Evolutionary conservation across 75 land plant genomes (phyloP).

Genomic region (Picea sitchensis): DNA sequence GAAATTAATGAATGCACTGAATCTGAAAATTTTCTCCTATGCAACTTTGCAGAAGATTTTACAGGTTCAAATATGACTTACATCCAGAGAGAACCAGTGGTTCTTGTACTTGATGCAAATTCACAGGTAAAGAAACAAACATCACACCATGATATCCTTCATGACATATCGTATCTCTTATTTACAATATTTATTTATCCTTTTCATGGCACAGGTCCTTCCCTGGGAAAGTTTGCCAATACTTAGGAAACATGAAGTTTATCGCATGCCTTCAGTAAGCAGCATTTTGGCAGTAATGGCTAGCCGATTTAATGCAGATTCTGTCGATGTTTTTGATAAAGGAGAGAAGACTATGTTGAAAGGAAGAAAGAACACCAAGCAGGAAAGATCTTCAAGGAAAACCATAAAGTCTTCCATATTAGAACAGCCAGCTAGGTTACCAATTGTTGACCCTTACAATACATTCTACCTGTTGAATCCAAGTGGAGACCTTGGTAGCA

Average conservation of each 20-base stretch:
- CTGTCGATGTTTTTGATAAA: conserved; percentile 2
- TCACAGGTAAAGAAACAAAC: conserved; percentile 46
- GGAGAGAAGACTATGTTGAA: neutral
- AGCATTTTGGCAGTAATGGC: conserved; percentile 44
- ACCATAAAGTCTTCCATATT: neutral
- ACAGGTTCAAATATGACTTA: conserved; percentile 5
- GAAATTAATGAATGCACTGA: neutral
- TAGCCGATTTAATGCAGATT: conserved; percentile 9
- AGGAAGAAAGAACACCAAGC: neutral
- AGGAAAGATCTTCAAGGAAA: neutral
- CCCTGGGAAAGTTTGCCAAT: conserved; percentile 94
- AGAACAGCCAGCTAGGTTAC: conserved; percentile 25
- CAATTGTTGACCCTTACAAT: conserved; percentile 64
- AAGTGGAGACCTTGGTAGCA: conserved; percentile 71
- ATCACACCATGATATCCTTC: neutral
- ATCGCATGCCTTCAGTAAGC: conserved; percentile 92
- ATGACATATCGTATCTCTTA: neutral
- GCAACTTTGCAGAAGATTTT: conserved; percentile 20
- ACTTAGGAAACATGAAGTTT: conserved; percentile 64
- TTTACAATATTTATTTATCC: neutral
- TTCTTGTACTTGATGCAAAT: conserved; percentile 68
- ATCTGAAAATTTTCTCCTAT: neutral
- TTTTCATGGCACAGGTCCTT: conserved; percentile 51
- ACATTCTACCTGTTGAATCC: conserved; percentile 88
- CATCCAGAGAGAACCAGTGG: conserved; percentile 44